Evolutionary conservation across 2,329 filamentous ascomycete genomes (phyloP).

Genomic region (Talaromyces funiculosus): DNA sequence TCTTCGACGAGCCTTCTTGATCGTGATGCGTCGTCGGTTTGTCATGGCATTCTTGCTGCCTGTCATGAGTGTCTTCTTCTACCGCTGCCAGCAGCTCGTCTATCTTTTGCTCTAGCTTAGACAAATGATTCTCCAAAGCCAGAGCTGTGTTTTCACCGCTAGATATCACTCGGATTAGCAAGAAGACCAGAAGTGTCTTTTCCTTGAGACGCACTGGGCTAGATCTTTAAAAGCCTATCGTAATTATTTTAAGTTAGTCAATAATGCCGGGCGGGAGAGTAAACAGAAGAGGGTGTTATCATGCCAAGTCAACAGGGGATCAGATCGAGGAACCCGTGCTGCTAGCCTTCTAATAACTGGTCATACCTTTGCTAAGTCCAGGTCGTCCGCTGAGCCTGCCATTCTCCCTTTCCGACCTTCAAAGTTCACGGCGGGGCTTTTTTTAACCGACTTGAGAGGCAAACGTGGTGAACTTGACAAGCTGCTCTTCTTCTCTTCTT

Average conservation of each 20-base stretch:
- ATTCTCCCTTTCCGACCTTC: not conserved
- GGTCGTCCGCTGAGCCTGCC: constrained; percentile 1
- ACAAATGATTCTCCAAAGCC: constrained; percentile 51
- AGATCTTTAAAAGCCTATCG: constrained; percentile 30
- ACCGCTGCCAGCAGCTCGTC: constrained; percentile 27
- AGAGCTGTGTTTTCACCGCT: constrained; percentile 53
- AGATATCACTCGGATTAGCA: constrained; percentile 2
- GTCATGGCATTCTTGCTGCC: not conserved
- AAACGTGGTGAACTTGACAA: not conserved
- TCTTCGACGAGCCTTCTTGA: constrained; percentile 21
- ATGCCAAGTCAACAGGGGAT: not conserved
- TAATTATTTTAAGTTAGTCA: not conserved
- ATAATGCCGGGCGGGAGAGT: not conserved
- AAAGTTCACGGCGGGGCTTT: not conserved
- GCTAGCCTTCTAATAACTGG: too few species aligned
- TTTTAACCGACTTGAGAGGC: not conserved
- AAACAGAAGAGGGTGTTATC: not conserved
- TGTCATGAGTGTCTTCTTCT: constrained; percentile 9
- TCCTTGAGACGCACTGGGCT: constrained; percentile 20
- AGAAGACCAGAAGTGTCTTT: not conserved
- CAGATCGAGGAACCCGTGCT: not conserved
- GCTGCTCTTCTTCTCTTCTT: not conserved
- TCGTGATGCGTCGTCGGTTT: constrained; percentile 10
- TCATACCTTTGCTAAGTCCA: constrained; percentile 10
- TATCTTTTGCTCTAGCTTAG: constrained; percentile 51